Percentiles rank a stretch among this genome's conserved stretches.
Conservation (phyloP, 2,329 filamentous ascomycete genomes). For the Colletotrichum lupini region DNA sequence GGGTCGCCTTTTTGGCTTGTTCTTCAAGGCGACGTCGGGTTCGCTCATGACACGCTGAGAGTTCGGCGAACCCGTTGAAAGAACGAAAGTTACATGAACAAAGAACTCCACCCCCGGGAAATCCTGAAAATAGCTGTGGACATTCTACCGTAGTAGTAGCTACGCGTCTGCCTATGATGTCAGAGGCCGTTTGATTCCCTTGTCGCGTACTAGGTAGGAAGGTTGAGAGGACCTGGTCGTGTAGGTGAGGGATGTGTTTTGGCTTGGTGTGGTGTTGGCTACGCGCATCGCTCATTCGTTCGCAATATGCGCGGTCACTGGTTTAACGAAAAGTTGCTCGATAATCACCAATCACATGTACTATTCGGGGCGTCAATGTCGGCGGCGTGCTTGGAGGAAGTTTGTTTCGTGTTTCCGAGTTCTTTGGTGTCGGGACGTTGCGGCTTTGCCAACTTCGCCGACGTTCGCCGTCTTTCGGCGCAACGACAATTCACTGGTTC, state of each 20-base stretch:
- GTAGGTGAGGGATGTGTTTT: too few species aligned
- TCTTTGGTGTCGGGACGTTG: not conserved
- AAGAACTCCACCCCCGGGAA: not conserved
- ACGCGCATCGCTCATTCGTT: too few species aligned
- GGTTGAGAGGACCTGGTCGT: too few species aligned
- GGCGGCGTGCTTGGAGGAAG: not conserved
- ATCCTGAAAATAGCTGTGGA: not conserved
- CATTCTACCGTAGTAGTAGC: not conserved
- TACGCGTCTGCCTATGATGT: not conserved
- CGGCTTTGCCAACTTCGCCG: not conserved
- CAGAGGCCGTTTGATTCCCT: not conserved
- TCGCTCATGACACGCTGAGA: slow-evolving; percentile 7
- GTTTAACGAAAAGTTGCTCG: too few species aligned
- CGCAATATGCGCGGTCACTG: too few species aligned
- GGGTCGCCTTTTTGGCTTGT: not conserved
- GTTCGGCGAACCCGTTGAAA: slow-evolving; percentile 1
- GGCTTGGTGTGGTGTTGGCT: too few species aligned
- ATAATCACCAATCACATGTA: too few species aligned
- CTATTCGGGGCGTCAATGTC: too few species aligned
- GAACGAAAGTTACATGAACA: not conserved
- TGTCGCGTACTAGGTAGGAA: too few species aligned
- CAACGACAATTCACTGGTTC: too few species aligned
- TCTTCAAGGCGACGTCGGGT: not conserved
- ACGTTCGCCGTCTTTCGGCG: not conserved
- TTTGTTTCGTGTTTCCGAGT: not conserved